phyloP scores from a whole-genome alignment of 768 basidiomycete species.

The Nidularia sp. region DNA sequence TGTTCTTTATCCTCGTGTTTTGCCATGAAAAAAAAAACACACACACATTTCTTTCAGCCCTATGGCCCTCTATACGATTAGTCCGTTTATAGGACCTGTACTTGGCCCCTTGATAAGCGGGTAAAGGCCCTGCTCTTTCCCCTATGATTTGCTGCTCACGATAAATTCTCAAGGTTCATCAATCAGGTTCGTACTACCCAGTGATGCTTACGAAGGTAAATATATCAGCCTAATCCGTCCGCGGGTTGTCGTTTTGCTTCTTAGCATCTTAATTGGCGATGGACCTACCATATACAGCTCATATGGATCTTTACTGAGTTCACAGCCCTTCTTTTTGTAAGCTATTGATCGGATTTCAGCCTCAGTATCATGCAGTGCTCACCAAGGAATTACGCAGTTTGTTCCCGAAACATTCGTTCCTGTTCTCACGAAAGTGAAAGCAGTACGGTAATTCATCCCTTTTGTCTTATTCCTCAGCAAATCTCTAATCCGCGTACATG shows the following conservation, averaged over 20 bases:
- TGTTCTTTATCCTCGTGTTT: slow-evolving; percentile 13
- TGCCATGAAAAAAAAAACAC: neutral
- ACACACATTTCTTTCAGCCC: slow-evolving; percentile 19
- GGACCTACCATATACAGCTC: slow-evolving; percentile 70
- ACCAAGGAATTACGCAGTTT: slow-evolving; percentile 29
- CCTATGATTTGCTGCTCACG: neutral
- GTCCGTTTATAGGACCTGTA: slow-evolving; percentile 48
- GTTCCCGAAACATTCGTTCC: slow-evolving; percentile 74
- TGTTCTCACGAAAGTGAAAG: slow-evolving; percentile 57
- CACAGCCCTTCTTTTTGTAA: slow-evolving; percentile 46
- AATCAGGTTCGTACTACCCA: slow-evolving; percentile 44
- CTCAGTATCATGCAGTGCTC: neutral
- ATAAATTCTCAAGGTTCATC: slow-evolving; percentile 46
- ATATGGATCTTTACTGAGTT: slow-evolving; percentile 66
- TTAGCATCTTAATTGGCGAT: slow-evolving; percentile 61
- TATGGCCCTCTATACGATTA: slow-evolving; percentile 54
- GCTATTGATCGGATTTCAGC: slow-evolving; percentile 7
- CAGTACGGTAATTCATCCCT: slow-evolving; percentile 33
- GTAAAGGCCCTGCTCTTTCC: slow-evolving; percentile 18
- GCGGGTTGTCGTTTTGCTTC: neutral
- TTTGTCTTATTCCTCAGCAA: neutral
- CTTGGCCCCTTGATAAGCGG: slow-evolving; percentile 57
- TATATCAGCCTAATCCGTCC: neutral
- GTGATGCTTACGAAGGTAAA: too few relatives aligned
- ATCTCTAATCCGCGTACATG: neutral